Conservation (phyloP, 169 alveolate genomes). For the Pseudocohnilembus persalinus region DNA sequence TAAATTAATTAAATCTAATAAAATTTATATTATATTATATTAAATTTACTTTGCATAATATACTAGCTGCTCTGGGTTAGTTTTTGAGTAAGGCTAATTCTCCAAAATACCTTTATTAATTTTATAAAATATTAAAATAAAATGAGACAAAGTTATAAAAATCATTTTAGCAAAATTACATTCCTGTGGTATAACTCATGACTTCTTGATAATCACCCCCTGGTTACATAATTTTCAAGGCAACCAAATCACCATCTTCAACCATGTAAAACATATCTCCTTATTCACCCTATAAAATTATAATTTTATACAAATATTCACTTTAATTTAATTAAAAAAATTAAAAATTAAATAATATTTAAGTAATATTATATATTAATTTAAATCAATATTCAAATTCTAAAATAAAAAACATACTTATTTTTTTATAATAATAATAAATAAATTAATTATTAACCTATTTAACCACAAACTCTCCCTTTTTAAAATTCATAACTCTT, state of each 20-base stretch:
- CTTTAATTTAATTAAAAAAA: too few relatives aligned
- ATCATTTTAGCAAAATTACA: neutral
- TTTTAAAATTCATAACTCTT: constrained; percentile 74
- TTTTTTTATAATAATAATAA: too few relatives aligned
- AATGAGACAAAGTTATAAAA: neutral
- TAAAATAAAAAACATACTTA: too few relatives aligned
- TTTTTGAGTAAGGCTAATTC: constrained; percentile 94
- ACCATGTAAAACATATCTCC: constrained; percentile 59
- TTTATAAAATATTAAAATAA: too few relatives aligned
- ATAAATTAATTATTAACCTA: too few relatives aligned
- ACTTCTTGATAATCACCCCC: neutral
- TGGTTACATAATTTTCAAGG: constrained; percentile 25
- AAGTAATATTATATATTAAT: too few relatives aligned
- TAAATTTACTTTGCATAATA: constrained; percentile 70
- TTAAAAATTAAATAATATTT: too few relatives aligned
- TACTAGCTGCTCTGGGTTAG: constrained; percentile 95
- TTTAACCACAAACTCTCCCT: constrained; percentile 90
- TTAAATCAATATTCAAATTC: too few relatives aligned
- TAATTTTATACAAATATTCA: constrained; percentile 47
- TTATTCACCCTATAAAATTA: constrained; percentile 51
- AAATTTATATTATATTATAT: neutral
- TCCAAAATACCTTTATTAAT: constrained; percentile 82
- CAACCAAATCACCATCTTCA: constrained; percentile 51
- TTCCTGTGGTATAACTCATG: neutral
- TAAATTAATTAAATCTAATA: too few relatives aligned